These are phyloP conservation scores for Moringa oleifera DNA, from an alignment of 345 rosid genomes.

Conservation along the genomic window DNA sequence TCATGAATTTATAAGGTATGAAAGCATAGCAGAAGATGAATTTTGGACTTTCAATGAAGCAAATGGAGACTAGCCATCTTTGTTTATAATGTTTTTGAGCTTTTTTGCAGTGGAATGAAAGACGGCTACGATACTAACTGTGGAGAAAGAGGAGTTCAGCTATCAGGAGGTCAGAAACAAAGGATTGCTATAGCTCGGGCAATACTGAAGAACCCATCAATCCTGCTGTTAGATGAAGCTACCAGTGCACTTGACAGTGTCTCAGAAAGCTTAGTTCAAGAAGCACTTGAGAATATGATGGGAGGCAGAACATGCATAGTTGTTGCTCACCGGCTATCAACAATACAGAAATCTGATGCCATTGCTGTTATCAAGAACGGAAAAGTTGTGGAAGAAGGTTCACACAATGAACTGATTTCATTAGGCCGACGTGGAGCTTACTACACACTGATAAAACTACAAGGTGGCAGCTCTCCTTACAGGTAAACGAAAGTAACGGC, in stretches of 20 bases:
- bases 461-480: conserved; percentile 27
- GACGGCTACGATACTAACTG: conserved; percentile 46
- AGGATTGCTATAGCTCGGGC: conserved; percentile 70
- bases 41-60: no score
- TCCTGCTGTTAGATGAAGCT: conserved; percentile 69
- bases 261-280: conserved; percentile 54
- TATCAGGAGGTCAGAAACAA: conserved; percentile 78
- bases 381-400: conserved; percentile 46
- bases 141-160: conserved; percentile 62
- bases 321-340: conserved; percentile 54
- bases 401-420: conserved; percentile 45
- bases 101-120: conserved; percentile 49
- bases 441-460: conserved; percentile 34
- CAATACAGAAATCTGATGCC: conserved; percentile 48
- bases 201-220: conserved; percentile 53
- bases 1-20: conserved; percentile 59
- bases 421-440: conserved; percentile 36
- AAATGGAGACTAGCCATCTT: background rate
- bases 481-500: conserved; percentile 8
- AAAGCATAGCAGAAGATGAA: no score
- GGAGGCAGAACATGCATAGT: conserved; percentile 42
- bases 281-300: conserved; percentile 69
- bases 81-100: background rate
- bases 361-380: conserved; percentile 53
- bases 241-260: conserved; percentile 68